phyloP scores from a whole-genome alignment of 208 protist genomes.

The Acanthamoeba culbertsoni region DNA sequence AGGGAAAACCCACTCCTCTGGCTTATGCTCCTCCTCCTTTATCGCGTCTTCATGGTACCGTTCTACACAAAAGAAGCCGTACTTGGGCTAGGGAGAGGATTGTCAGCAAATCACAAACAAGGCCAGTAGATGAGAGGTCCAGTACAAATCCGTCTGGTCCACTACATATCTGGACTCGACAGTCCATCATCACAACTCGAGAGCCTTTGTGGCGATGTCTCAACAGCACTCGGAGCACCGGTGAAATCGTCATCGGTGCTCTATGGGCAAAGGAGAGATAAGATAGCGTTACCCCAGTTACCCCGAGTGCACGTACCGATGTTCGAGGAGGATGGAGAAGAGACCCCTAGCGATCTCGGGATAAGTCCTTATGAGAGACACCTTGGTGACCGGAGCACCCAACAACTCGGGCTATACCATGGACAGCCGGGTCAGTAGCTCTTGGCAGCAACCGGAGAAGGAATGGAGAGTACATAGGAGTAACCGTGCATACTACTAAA shows the following conservation, averaged over 20 bases:
- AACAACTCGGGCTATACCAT: neutral
- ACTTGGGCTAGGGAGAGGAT: neutral
- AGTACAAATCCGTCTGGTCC: neutral
- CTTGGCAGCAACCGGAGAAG: too few relatives aligned
- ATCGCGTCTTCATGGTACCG: neutral
- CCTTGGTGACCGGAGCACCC: neutral
- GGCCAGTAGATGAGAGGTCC: neutral
- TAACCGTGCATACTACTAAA: neutral
- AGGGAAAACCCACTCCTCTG: neutral
- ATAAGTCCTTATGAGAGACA: neutral
- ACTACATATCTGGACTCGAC: neutral
- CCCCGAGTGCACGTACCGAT: neutral
- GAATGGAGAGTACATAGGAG: neutral
- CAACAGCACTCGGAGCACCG: neutral
- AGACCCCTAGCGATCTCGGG: neutral
- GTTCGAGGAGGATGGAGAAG: neutral
- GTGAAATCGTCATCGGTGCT: neutral
- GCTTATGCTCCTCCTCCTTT: neutral
- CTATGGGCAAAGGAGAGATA: neutral
- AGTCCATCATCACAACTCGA: neutral
- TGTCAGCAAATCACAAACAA: neutral
- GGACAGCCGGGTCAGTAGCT: neutral
- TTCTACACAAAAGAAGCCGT: neutral
- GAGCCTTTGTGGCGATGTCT: neutral
- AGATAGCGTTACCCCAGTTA: neutral